Evolutionary conservation across 2,329 filamentous ascomycete species (phyloP).

Genomic region (Cladophialophora psammophila): DNA sequence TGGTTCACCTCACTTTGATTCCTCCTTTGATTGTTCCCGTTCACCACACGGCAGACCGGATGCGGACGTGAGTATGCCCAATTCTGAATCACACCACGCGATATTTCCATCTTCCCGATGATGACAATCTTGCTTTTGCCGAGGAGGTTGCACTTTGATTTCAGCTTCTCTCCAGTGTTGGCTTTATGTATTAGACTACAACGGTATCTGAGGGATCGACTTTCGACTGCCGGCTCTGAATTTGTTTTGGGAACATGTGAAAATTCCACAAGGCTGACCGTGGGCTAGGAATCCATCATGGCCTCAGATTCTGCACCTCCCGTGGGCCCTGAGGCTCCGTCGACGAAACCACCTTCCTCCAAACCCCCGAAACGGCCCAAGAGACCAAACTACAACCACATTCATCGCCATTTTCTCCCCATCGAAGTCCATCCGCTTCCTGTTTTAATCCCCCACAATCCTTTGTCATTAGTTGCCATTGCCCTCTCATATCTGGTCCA

Average conservation of each 20-base stretch:
- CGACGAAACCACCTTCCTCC: constrained; percentile 28
- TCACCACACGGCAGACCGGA: constrained; percentile 28
- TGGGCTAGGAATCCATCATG: constrained; percentile 40
- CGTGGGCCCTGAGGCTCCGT: constrained; percentile 30
- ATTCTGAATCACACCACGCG: constrained; percentile 34
- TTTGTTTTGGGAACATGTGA: constrained; percentile 12
- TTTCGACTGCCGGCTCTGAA: constrained; percentile 8
- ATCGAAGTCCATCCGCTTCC: constrained; percentile 84
- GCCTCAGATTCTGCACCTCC: constrained; percentile 39
- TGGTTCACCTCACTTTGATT: constrained; percentile 8
- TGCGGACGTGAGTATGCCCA: constrained; percentile 36
- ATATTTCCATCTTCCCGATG: constrained; percentile 47
- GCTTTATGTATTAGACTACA: constrained; percentile 82
- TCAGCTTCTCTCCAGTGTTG: constrained; percentile 58
- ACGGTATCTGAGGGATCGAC: constrained; percentile 80
- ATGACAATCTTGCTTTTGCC: constrained; percentile 55
- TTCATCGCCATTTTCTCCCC: constrained; percentile 83
- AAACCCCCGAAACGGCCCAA: constrained; percentile 41
- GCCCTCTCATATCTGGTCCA: constrained; percentile 79
- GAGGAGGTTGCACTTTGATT: constrained; percentile 61
- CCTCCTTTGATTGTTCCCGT: constrained; percentile 14
- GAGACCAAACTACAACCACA: constrained; percentile 70
- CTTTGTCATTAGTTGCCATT: constrained; percentile 83
- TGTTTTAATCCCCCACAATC: constrained; percentile 88
- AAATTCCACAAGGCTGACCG: constrained; percentile 25